Evolutionary conservation across 805 yeast species (phyloP), one percentile per base, ranked within the genome.

Genomic region (Jamesozyma hellenica): DNA sequence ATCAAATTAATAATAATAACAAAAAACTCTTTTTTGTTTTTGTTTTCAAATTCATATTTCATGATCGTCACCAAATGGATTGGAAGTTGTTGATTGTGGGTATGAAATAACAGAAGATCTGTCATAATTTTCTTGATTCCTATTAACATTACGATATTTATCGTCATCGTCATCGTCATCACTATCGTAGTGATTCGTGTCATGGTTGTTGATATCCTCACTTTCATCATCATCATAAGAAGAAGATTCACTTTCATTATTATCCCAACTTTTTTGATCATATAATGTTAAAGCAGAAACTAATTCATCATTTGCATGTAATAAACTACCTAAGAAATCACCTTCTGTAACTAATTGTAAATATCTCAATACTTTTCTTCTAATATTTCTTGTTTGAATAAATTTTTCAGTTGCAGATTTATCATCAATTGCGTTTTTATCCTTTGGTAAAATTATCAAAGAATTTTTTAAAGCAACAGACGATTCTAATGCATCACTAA

Each of bases 281-380:
- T 76, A 88, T 39, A 67, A 62, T 49, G 77, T 75, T 51, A 92
- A 70, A 0, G 87, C 80, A 4, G 66, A 65, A 6, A 92, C 94
- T 44, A 92, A 70, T 56, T 85, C 88, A 51, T 92, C 98, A 56
- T 92, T 92, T 34, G 96, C 94, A 50, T 76, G 80, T 42, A 92
- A 75, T 46, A 92, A 69, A 33, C 85, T 72, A n/a, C 96, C 97
- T 46, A 92, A 63, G 45, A 77, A 82, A 52, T 85, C 95, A 46
- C 88, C 96, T 42, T 77, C 78, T 32, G 84, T 82, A 31, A 87
- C 85, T 38, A 75, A 68, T 61, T 92, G 97, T 48, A 92, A 69
- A 56, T 87, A 87, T 45, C 86, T 67, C 47, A 92, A 67, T 13
- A 92, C 76, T 51, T 77, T 79, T 43, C 95, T 71, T 57, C 98